phyloP scores from a whole-genome alignment of 2,329 filamentous ascomycete species.

The Trichoderma atroviride region DNA sequence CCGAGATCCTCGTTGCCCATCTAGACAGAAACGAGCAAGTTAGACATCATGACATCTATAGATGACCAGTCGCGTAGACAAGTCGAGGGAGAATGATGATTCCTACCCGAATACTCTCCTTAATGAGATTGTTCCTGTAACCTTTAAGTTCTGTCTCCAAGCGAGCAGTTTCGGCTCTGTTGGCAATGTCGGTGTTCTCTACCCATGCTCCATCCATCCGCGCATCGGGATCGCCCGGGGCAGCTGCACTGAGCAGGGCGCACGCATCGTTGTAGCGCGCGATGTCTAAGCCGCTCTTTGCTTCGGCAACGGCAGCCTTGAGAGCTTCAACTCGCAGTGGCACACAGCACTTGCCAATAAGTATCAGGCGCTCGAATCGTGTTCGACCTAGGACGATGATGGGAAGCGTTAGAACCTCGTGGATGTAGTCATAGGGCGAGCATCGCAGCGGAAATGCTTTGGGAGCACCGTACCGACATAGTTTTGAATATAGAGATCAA shows the following conservation, averaged over 20 bases:
- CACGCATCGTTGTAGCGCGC: slow-evolving; percentile 70
- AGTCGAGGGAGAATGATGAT: background rate
- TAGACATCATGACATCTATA: background rate
- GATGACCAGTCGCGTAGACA: background rate
- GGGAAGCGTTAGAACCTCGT: background rate
- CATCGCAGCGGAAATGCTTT: background rate
- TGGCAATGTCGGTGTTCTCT: slow-evolving; percentile 65
- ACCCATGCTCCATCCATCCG: slow-evolving; percentile 73
- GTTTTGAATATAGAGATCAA: slow-evolving; percentile 88
- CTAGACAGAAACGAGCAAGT: slow-evolving; percentile 47
- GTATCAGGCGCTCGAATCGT: slow-evolving; percentile 75
- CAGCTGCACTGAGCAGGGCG: slow-evolving; percentile 63
- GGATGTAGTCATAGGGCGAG: background rate
- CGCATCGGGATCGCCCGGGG: slow-evolving; percentile 69
- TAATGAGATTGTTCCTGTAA: slow-evolving; percentile 96
- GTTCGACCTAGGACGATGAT: slow-evolving; percentile 65
- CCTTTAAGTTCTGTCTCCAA: slow-evolving; percentile 83
- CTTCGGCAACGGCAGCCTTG: slow-evolving; percentile 73
- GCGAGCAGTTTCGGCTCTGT: slow-evolving; percentile 70
- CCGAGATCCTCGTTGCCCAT: slow-evolving; percentile 96
- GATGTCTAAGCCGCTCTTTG: slow-evolving; percentile 76
- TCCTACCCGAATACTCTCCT: slow-evolving; percentile 89
- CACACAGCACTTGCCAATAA: slow-evolving; percentile 79
- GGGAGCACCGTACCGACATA: slow-evolving; percentile 67
- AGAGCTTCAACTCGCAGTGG: slow-evolving; percentile 79